These are phyloP conservation scores for Tetradesmus obliquus DNA, from an alignment of 139 green algal genomes.

Conservation along the genomic window DNA sequence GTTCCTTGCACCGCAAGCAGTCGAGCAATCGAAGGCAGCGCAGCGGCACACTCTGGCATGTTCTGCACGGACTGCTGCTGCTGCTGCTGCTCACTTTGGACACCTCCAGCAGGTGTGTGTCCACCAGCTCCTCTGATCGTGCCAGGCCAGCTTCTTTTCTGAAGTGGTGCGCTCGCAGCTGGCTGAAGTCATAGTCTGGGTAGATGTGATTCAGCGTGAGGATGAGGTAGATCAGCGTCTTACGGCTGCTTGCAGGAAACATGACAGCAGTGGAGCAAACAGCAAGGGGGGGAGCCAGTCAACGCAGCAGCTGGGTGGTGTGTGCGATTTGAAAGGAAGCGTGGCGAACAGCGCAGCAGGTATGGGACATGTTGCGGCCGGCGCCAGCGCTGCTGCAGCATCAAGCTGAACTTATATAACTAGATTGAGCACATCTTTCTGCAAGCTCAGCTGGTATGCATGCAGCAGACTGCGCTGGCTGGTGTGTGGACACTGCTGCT, in stretches of 20 bases:
- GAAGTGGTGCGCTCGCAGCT: conserved; percentile 94
- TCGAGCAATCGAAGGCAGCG: too few species aligned
- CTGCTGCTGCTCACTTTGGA: conserved; percentile 67
- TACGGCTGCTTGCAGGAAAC: conserved; percentile 73
- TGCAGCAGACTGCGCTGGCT: not conserved
- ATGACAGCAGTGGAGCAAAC: not conserved
- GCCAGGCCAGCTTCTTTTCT: conserved; percentile 82
- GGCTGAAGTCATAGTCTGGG: conserved; percentile 97
- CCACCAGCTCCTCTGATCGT: conserved; percentile 84
- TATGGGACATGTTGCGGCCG: not conserved
- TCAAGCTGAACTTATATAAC: not conserved
- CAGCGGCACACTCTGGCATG: too few species aligned
- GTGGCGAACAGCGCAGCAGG: not conserved
- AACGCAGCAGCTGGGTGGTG: not conserved
- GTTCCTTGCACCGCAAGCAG: too few species aligned
- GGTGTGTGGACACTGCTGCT: not conserved
- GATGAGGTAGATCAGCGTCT: conserved; percentile 99
- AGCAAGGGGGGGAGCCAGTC: not conserved
- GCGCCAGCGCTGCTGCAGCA: not conserved
- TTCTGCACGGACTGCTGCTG: not conserved
- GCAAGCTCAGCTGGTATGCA: not conserved
- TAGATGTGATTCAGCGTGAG: conserved; percentile 99
- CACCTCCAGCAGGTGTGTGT: conserved; percentile 91
- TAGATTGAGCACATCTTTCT: not conserved
- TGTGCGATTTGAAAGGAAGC: not conserved